These are phyloP conservation scores for Paramecium sonneborni DNA, from an alignment of 73 alveolate genomes.

Conservation along the genomic window DNA sequence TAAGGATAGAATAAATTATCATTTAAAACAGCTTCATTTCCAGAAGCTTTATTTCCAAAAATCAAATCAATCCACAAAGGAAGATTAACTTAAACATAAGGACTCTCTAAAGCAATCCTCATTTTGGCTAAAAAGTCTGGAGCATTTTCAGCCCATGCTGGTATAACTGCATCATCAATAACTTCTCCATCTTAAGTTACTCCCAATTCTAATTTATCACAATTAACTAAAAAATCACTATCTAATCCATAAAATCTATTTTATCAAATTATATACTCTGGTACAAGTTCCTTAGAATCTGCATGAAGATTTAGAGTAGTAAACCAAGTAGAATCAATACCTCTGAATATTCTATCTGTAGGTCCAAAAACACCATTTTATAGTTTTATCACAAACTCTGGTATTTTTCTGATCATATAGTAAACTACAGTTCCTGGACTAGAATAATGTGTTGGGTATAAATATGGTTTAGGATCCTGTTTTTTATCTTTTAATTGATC, in stretches of 20 bases:
- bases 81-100: conserved; percentile 83
- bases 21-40: conserved; percentile 83
- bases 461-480: conserved; percentile 55
- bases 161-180: conserved; percentile 62
- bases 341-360: conserved; percentile 87
- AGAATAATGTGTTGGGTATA: conserved; percentile 82
- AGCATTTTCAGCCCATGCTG: conserved; percentile 70
- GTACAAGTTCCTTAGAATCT: conserved; percentile 88
- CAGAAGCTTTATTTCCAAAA: conserved; percentile 91
- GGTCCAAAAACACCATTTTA: conserved; percentile 85
- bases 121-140: conserved; percentile 88
- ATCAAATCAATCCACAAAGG: conserved; percentile 95
- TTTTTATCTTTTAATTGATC: conserved; percentile 71
- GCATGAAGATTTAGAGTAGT: conserved; percentile 77
- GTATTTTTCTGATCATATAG: conserved; percentile 86
- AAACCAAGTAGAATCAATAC: conserved; percentile 77
- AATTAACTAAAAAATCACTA: conserved; percentile 81
- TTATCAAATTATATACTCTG: conserved; percentile 69
- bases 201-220: conserved; percentile 81
- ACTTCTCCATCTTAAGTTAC: conserved; percentile 74
- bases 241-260: conserved; percentile 79
- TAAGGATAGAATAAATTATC: conserved; percentile 92
- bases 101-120: conserved; percentile 95
- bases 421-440: conserved; percentile 81
- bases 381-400: conserved; percentile 85